Conservation (phyloP, 306 rosid species). For the Acacia acuminata region DNA sequence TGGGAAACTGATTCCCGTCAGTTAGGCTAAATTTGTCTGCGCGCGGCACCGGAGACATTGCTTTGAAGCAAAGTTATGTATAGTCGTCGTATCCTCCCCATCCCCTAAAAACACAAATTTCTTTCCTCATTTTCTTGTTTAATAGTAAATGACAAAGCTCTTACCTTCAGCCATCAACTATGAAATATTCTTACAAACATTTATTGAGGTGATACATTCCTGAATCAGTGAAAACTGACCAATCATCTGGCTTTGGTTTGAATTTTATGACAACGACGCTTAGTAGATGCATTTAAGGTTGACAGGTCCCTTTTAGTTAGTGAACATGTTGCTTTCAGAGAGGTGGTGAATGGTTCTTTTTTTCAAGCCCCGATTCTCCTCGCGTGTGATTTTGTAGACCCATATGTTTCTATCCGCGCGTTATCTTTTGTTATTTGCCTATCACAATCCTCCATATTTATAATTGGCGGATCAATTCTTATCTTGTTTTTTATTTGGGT, state of each 20-base stretch:
- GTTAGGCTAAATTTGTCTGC: constrained; percentile 8
- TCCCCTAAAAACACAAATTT: not conserved
- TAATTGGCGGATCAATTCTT: constrained; percentile 13
- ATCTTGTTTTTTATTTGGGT: not conserved
- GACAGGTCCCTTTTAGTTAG: constrained; percentile 58
- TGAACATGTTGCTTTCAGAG: constrained; percentile 51
- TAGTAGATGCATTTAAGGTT: constrained; percentile 38
- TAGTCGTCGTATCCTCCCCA: constrained; percentile 29
- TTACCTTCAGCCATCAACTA: not conserved
- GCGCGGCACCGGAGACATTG: constrained; percentile 30
- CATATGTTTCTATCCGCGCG: constrained; percentile 36
- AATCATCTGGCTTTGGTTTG: not conserved
- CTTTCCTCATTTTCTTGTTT: not conserved
- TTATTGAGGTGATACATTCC: not conserved
- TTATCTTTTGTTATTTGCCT: constrained; percentile 31
- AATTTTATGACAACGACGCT: not conserved
- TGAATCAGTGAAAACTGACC: not conserved
- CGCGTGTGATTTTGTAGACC: constrained; percentile 28
- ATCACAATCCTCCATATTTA: constrained; percentile 22
- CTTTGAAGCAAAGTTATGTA: constrained; percentile 57
- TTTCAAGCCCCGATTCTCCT: constrained; percentile 36
- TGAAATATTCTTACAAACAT: not conserved
- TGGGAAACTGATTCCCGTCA: no score
- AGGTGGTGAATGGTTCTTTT: constrained; percentile 37
- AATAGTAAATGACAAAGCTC: constrained; percentile 1